Evolutionary conservation across 371 early-diverging fungal genomes (phyloP).

Genomic region (Mortierella sp.): DNA sequence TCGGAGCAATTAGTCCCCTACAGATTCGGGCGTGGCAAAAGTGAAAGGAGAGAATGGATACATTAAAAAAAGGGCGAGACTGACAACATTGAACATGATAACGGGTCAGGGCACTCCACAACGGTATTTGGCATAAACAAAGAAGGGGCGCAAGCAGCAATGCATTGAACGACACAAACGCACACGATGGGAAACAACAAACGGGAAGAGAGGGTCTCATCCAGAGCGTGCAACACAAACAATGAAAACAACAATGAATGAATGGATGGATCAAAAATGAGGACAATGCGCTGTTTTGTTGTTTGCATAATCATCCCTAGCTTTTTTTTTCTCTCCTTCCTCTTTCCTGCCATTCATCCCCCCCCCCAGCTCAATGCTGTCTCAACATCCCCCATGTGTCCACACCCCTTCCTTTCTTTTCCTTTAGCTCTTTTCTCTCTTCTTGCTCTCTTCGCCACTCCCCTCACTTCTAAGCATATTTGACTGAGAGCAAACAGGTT

Average conservation of each 20-base stretch:
- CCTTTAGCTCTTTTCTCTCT: background rate
- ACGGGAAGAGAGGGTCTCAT: background rate
- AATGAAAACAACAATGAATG: background rate
- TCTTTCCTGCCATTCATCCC: no score
- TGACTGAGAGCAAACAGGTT: background rate
- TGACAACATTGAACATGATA: background rate
- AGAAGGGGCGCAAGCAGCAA: background rate
- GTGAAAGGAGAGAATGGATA: background rate
- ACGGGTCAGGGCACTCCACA: background rate
- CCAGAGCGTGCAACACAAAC: constrained; percentile 3
- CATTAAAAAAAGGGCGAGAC: background rate
- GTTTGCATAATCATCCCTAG: background rate
- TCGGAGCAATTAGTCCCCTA: constrained; percentile 14
- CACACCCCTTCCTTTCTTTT: background rate
- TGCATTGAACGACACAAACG: background rate
- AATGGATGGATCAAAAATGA: background rate
- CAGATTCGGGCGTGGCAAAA: constrained; percentile 8
- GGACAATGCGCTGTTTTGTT: constrained; percentile 1
- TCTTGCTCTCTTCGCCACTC: background rate
- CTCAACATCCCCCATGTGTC: background rate
- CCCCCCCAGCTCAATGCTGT: background rate
- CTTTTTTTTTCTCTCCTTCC: background rate
- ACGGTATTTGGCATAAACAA: background rate
- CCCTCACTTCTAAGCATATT: background rate
- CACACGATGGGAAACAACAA: background rate